Evolutionary conservation across 148 eudicot genomes (phyloP).

Genomic region (Bassia scoparia): DNA sequence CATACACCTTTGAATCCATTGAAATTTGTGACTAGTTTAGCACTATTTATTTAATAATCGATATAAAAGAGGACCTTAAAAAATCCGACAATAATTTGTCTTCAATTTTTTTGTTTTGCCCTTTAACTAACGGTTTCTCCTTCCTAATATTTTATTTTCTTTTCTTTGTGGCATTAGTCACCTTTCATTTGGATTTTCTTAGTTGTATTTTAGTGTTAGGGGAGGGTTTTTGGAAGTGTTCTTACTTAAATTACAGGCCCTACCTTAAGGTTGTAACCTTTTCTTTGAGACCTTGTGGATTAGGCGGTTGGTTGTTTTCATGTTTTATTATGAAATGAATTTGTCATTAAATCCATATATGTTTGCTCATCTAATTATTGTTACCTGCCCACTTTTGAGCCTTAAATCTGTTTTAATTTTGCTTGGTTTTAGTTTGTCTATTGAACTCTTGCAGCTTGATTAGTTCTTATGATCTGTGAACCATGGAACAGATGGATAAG

Average conservation of each 20-base stretch:
- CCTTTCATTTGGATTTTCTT: neutral
- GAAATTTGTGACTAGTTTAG: too few species aligned
- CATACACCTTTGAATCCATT: too few species aligned
- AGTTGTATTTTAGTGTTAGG: neutral
- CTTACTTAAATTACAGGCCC: neutral
- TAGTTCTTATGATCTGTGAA: too few species aligned
- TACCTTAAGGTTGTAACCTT: neutral
- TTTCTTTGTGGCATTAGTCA: neutral
- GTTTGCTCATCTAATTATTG: neutral
- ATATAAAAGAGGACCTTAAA: too few species aligned
- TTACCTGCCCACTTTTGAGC: neutral
- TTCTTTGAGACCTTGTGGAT: neutral
- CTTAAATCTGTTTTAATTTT: neutral
- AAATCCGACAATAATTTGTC: neutral
- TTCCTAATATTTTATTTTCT: too few species aligned
- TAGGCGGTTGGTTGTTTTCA: neutral
- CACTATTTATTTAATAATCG: too few species aligned
- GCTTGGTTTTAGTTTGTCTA: neutral
- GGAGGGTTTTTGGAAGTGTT: neutral
- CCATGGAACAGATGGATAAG: too few species aligned
- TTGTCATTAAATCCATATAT: neutral
- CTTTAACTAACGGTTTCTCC: neutral
- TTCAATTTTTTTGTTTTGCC: neutral
- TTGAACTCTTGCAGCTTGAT: too few species aligned
- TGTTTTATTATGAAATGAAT: neutral